Conservation (phyloP, 345 rosid species). For the Schrenkiella parvula region DNA sequence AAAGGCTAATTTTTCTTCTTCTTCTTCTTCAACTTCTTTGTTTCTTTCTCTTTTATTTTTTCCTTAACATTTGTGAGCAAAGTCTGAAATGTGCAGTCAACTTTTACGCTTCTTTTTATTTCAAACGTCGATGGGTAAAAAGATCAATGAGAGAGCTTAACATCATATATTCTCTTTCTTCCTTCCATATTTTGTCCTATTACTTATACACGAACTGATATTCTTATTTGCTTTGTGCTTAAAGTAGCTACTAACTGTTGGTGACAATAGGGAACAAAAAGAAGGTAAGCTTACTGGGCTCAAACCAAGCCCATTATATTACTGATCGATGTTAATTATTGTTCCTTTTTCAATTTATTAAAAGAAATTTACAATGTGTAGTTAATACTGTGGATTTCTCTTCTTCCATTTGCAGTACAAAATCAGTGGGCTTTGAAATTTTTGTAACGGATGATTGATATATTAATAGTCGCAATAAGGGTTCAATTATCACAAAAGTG, state of each 20-base stretch:
- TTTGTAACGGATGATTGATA: neutral
- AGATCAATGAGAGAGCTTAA: neutral
- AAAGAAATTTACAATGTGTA: neutral
- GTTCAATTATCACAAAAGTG: neutral
- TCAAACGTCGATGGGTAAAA: conserved; percentile 3
- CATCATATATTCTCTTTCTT: neutral
- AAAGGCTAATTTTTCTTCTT: neutral
- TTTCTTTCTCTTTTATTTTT: neutral
- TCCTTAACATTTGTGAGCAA: neutral
- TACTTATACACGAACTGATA: neutral
- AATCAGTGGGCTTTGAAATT: neutral
- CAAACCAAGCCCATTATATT: neutral
- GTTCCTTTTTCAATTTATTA: neutral
- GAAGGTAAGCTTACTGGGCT: neutral
- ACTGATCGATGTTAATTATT: neutral
- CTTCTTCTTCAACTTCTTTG: neutral
- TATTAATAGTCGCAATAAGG: neutral
- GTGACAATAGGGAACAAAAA: neutral
- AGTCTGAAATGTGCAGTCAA: conserved; percentile 11
- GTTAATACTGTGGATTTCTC: neutral
- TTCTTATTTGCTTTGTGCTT: neutral
- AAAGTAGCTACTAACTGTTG: neutral
- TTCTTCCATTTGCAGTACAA: neutral
- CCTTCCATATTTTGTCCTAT: neutral
- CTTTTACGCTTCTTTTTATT: conserved; percentile 5